These are phyloP conservation scores for Euphrasia arctica DNA, from an alignment of 305 asterid species.

Conservation along the genomic window DNA sequence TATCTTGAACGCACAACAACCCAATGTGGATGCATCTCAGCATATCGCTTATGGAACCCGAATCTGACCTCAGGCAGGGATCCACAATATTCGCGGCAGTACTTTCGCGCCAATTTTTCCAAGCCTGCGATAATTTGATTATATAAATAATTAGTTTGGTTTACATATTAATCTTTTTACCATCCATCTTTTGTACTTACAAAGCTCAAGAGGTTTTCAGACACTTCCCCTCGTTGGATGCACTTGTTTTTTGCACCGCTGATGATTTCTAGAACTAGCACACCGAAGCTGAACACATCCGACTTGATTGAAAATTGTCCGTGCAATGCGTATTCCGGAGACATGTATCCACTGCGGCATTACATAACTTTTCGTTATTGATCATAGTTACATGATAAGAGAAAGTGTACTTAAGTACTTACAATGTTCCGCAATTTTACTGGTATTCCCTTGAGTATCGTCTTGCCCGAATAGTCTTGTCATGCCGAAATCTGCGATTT, in stretches of 20 bases:
- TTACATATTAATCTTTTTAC: neutral
- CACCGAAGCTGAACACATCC: conserved; percentile 39
- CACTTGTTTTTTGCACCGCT: conserved; percentile 22
- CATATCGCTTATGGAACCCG: conserved; percentile 5
- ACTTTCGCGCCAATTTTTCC: conserved; percentile 33
- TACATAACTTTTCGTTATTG: too few species aligned
- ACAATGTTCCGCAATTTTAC: conserved; percentile 34
- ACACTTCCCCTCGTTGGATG: conserved; percentile 5
- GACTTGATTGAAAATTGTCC: conserved; percentile 33
- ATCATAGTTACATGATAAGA: too few species aligned
- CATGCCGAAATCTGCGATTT: conserved; percentile 39
- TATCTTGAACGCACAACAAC: conserved; percentile 30
- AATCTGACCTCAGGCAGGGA: conserved; percentile 9
- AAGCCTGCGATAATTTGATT: conserved; percentile 18
- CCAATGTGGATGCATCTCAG: conserved; percentile 33
- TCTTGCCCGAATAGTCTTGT: conserved; percentile 30
- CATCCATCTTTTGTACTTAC: conserved; percentile 21
- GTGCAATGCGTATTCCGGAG: conserved; percentile 35
- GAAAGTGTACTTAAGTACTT: conserved; percentile 1
- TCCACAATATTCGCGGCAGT: conserved; percentile 15
- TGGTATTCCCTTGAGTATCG: conserved; percentile 28
- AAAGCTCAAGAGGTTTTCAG: conserved; percentile 27
- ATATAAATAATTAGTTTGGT: neutral
- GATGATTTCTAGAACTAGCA: conserved; percentile 34
- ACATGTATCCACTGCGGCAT: conserved; percentile 37